Conservation (phyloP, 2,329 filamentous ascomycete genomes). For the Monosporascus ibericus region DNA sequence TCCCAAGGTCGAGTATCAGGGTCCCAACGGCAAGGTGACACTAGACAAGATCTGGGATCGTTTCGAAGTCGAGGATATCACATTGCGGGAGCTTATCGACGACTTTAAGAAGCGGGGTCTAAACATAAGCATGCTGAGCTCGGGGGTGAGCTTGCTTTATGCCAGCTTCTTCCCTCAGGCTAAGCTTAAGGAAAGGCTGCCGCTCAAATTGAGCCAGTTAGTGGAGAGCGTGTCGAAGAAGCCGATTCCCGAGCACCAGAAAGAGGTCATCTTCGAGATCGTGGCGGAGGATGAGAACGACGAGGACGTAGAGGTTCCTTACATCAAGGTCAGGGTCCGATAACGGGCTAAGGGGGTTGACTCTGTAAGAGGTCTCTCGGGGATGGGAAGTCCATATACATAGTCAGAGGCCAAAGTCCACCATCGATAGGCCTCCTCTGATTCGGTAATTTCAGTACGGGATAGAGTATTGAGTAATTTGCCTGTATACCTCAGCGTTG, state of each 20-base stretch:
- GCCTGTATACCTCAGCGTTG: too few relatives aligned
- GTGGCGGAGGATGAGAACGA: conserved; percentile 83
- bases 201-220: conserved; percentile 80
- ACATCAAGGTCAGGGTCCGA: conserved; percentile 79
- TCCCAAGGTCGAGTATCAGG: conserved; percentile 84
- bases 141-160: conserved; percentile 92
- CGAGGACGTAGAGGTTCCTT: conserved; percentile 95
- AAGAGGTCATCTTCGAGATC: conserved; percentile 94
- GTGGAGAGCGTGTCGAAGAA: conserved; percentile 90
- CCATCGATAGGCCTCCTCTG: background rate
- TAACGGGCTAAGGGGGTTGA: conserved; percentile 12
- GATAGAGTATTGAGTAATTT: background rate
- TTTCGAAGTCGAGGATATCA: conserved; percentile 84
- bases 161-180: conserved; percentile 81
- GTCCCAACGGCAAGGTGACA: conserved; percentile 69
- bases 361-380: background rate
- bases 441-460: background rate
- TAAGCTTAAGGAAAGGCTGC: conserved; percentile 75
- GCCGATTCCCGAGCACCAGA: conserved; percentile 82
- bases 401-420: too few relatives aligned
- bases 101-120: conserved; percentile 78
- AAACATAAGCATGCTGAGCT: conserved; percentile 86
- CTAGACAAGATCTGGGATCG: conserved; percentile 98
- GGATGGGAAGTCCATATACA: too few relatives aligned
- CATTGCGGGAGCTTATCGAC: conserved; percentile 75